Evolutionary conservation across 164 flowering plant genomes (phyloP), one percentile per base, ranked within the genome.

Genomic region (Houttuynia cordata): DNA sequence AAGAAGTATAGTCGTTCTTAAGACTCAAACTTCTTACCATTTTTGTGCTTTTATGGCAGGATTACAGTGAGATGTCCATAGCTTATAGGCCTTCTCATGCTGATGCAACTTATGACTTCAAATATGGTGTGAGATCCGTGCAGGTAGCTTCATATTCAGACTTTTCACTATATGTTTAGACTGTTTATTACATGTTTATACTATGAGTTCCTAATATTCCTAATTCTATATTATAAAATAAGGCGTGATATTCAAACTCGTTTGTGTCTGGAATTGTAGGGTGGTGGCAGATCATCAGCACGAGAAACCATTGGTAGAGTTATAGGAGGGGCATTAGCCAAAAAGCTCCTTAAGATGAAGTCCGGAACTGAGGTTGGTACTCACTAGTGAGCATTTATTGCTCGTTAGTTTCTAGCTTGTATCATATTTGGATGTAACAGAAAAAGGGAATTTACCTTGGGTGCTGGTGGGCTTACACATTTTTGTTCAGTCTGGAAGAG

Each of bases 221-320:
- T 12, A 45, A 45, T 45, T n/a, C 13, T 45, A 45, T n/a, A n/a
- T n/a, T 57, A 19, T 1, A 34, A 25, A 7, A n/a, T n/a, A 51
- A 39, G 15, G 34, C 60, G 17, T 53, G 15, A 51, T 53, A 67
- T 45, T 30, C 37, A n/a, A n/a, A 30, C 37, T 30, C 37, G 37
- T 30, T 30, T 2, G 37, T 6, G 2, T 6, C 37, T 64, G 63
- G 30, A 70, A 65, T 53, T 80, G 53, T 68, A 93, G 99, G 99
- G 99, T 59, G 99, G 99, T 71, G 99, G 99, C 62, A 88, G 99
- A 76, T 93, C 99, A 63, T 93, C 99, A 55, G 99, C 99, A 1
- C 85, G 99, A 75, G 99, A 93, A 82, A 93, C 99, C 17, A 93
- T 93, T 70, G 99, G 99, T 66, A 90, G 99, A 76, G 99, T 93